Percentiles rank a stretch among this genome's conserved stretches.
These are phyloP conservation scores for Aspergillus asperescens DNA, from an alignment of 495 filamentous ascomycete genomes.

Conservation along the genomic window DNA sequence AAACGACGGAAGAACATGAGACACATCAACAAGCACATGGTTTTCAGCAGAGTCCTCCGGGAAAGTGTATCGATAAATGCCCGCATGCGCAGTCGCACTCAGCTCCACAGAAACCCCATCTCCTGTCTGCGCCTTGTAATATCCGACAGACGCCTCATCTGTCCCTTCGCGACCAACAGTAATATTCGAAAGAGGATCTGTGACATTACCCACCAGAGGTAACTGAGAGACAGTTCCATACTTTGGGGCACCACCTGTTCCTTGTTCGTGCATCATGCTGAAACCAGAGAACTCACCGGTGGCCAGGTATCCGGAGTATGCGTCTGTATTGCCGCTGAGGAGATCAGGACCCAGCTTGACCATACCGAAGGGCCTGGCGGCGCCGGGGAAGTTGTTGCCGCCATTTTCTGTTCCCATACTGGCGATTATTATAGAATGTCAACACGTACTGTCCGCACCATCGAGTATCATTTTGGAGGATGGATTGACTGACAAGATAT, in stretches of 20 bases:
- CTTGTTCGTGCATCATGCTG: conserved; percentile 69
- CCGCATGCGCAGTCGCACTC: conserved; percentile 56
- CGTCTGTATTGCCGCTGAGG: conserved; percentile 44
- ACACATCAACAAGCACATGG: conserved; percentile 60
- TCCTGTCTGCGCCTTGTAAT: conserved; percentile 53
- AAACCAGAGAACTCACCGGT: conserved; percentile 61
- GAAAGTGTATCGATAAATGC: conserved; percentile 60
- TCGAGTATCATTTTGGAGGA: neutral
- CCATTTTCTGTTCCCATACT: conserved; percentile 41
- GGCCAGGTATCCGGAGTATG: conserved; percentile 61
- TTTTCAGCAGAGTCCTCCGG: conserved; percentile 35
- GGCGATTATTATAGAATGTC: neutral
- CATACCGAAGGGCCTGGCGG: conserved; percentile 60
- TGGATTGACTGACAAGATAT: conserved; percentile 29
- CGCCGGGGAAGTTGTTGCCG: conserved; percentile 68
- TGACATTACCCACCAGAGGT: conserved; percentile 49
- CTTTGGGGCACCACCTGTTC: conserved; percentile 70
- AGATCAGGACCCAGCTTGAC: conserved; percentile 67
- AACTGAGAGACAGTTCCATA: conserved; percentile 66
- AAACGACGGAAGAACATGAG: conserved; percentile 62
- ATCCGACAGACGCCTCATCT: conserved; percentile 56
- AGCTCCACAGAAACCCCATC: conserved; percentile 56
- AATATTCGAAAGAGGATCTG: conserved; percentile 54
- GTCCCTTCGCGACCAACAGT: conserved; percentile 44
- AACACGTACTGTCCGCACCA: neutral